Base-by-base conservation (phyloP, 768 basidiomycete genomes). In the Hemileccinum impolitum region DNA sequence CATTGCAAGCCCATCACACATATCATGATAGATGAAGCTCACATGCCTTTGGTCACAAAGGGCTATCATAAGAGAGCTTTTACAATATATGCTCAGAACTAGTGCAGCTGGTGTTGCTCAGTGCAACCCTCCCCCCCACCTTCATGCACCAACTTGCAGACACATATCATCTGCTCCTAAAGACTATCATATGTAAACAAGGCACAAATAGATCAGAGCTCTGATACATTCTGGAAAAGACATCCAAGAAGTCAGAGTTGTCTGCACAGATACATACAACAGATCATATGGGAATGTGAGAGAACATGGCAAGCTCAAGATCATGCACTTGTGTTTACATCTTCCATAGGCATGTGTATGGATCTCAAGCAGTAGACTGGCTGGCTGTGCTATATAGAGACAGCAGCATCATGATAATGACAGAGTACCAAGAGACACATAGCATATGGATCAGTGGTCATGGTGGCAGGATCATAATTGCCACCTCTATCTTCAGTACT, bases 401-500 rank as follows among this genome's bases (percentile, higher is more conserved):
- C n/a, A 39, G n/a, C 11, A 17, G 41, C 4, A 40, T 3, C 2
- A 55, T 54, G 52, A 25, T 5, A 14, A 31, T 32, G 0, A 9
- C 26, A 15, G 37, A 49, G 1, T 43, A 42, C 0, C 3, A 21
- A 1, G 0, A 4, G 0, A 41, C 45, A 0, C 58, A 62, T 6
- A 2, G 25, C 0, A 11, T 30, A 1, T 70, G 64, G 66, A 25
- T 31, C 0, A 1, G 3, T 0, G 65, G 62, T 0, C 5, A 17
- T 0, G 1, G n/a, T 0, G 38, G 17, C 1, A 18, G 8, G 0
- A 28, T 56, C 1, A 50, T 70, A 21, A 32, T 67, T 0, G 52
- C 55, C 10, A 68, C 64, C 1, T 59, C 55, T 1, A 61, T 61
- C 0, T 59, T 70, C 40, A 61, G 57, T 2, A 61, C 58, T 0